These are phyloP conservation scores for Jaminaea rosea DNA, from an alignment of 1,284 basidiomycete species.

Conservation along the genomic window DNA sequence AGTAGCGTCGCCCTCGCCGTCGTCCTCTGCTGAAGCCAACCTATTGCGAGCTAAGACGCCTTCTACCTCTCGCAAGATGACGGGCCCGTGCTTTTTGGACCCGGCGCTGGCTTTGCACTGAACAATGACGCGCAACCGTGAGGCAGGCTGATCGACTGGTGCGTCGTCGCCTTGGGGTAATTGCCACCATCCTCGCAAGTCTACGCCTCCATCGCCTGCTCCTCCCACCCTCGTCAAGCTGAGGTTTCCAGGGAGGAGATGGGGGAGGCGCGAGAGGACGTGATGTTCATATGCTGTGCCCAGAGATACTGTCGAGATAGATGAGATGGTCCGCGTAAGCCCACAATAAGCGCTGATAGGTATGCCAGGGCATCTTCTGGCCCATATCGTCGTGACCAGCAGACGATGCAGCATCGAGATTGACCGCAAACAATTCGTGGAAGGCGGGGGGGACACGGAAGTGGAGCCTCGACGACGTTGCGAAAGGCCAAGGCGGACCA, in stretches of 20 bases:
- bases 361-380: no score
- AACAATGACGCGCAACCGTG: slow-evolving; percentile 3
- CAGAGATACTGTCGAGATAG: slow-evolving; percentile 2
- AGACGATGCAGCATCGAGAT: no score
- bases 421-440: no score
- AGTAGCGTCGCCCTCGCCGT: not conserved
- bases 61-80: slow-evolving; percentile 7
- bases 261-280: not conserved
- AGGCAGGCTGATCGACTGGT: not conserved
- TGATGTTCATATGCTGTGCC: slow-evolving; percentile 2
- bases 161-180: not conserved
- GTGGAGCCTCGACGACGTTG: no score
- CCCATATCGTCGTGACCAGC: no score
- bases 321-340: no score
- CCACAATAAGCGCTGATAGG: no score
- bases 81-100: slow-evolving; percentile 4
- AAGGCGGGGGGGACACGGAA: no score
- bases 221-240: slow-evolving; percentile 2
- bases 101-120: slow-evolving; percentile 4
- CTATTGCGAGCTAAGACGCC: not conserved
- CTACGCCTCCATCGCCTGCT: slow-evolving; percentile 8
- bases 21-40: not conserved
- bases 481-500: no score
- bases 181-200: slow-evolving; percentile 8
- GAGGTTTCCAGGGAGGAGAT: slow-evolving; percentile 5